A percentile compares a stretch with the other conserved stretches of the same genome.
Conservation (phyloP, 2,329 filamentous ascomycete species). For the Aureobasidium subglaciale region DNA sequence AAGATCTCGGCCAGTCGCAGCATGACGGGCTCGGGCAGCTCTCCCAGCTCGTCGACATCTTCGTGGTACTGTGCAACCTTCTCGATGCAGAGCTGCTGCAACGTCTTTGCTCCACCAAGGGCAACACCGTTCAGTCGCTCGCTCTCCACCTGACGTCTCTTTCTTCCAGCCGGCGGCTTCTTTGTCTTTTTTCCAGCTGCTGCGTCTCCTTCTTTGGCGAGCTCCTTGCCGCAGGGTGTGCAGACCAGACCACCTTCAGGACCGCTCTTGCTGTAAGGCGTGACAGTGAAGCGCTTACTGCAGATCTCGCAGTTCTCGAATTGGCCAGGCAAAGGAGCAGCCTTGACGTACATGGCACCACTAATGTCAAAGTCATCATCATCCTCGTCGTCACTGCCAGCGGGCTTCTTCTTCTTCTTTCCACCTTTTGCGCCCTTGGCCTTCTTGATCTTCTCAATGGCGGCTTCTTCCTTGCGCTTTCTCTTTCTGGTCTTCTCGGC, state of each 20-base stretch:
- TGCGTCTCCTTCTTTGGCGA: slow-evolving; percentile 52
- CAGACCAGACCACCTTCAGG: slow-evolving; percentile 84
- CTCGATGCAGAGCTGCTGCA: slow-evolving; percentile 59
- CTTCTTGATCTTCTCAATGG: slow-evolving; percentile 32
- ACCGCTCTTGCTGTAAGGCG: slow-evolving; percentile 75
- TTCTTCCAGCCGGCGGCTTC: slow-evolving; percentile 51
- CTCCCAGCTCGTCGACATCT: slow-evolving; percentile 58
- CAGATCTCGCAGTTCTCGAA: slow-evolving; percentile 83
- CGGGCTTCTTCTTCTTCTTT: slow-evolving; percentile 38
- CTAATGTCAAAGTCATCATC: slow-evolving; percentile 43
- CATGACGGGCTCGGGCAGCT: slow-evolving; percentile 51
- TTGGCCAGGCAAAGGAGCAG: slow-evolving; percentile 66
- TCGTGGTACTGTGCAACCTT: slow-evolving; percentile 57
- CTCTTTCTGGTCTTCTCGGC: slow-evolving; percentile 46
- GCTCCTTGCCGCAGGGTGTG: slow-evolving; percentile 67
- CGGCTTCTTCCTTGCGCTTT: slow-evolving; percentile 45
- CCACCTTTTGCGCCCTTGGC: slow-evolving; percentile 44
- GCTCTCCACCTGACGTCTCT: slow-evolving; percentile 72
- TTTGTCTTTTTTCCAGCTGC: slow-evolving; percentile 52
- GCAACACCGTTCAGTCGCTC: slow-evolving; percentile 72
- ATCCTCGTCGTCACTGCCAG: slow-evolving; percentile 38
- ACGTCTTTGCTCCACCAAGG: slow-evolving; percentile 58
- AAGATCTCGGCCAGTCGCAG: slow-evolving; percentile 56
- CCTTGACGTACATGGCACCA: slow-evolving; percentile 49
- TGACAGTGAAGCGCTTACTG: slow-evolving; percentile 84